phyloP scores from a whole-genome alignment of 1,139 yeast genomes.

The Kluyveromyces sp. region DNA sequence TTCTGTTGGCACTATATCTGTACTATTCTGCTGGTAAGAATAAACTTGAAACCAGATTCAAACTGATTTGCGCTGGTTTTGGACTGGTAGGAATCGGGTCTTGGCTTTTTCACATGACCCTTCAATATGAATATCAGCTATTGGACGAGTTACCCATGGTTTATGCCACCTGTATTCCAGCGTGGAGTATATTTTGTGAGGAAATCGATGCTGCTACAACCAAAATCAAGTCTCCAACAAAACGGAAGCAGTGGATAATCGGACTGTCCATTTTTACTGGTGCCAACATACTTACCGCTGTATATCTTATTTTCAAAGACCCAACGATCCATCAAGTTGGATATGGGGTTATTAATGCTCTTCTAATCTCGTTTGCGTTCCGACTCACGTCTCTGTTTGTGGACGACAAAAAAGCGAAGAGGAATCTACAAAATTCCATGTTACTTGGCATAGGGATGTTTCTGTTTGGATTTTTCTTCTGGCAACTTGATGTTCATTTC shows the following conservation, averaged over 20 bases:
- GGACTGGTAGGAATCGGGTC: conserved; percentile 85
- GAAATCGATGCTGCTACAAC: conserved; percentile 33
- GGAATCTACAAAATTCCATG: conserved; percentile 48
- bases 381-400: conserved; percentile 46
- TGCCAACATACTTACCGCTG: conserved; percentile 48
- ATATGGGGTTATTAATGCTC: conserved; percentile 51
- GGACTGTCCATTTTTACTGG: conserved; percentile 48
- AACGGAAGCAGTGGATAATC: conserved; percentile 31
- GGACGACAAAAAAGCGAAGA: conserved; percentile 38
- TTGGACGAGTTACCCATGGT: conserved; percentile 97
- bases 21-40: conserved; percentile 53
- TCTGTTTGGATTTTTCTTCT: conserved; percentile 62
- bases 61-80: conserved; percentile 69
- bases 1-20: conserved; percentile 60
- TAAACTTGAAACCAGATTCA: conserved; percentile 59
- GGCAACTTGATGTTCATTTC: conserved; percentile 73
- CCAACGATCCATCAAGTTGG: conserved; percentile 84
- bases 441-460: conserved; percentile 57
- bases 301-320: conserved; percentile 64
- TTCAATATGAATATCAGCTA: conserved; percentile 78
- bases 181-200: conserved; percentile 80
- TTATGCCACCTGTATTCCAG: conserved; percentile 92
- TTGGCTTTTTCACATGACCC: conserved; percentile 95
- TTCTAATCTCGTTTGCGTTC: conserved; percentile 45
- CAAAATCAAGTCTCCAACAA: conserved; percentile 22